A percentile compares a stretch with the other conserved stretches of the same genome.
phyloP scores from a whole-genome alignment of 169 alveolate genomes.

The Plasmodium blacklocki region DNA sequence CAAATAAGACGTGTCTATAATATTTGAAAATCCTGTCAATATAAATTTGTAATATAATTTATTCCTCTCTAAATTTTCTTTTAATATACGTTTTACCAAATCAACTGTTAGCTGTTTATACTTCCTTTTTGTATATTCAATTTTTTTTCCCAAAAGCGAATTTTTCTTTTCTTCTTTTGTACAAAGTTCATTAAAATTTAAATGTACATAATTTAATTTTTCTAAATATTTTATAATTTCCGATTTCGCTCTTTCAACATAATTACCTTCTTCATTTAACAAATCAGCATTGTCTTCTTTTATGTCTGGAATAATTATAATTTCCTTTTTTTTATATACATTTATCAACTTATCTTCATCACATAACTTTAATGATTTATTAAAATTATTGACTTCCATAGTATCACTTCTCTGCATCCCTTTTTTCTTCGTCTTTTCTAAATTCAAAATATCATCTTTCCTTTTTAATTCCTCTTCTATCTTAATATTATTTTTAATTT shows the following conservation, averaged over 20 bases:
- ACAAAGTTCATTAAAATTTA: slow-evolving; percentile 56
- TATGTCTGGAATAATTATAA: slow-evolving; percentile 43
- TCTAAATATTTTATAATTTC: slow-evolving; percentile 58
- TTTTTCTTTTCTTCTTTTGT: slow-evolving; percentile 67
- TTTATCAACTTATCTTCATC: not conserved
- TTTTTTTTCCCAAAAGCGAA: slow-evolving; percentile 72
- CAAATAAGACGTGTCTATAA: slow-evolving; percentile 21
- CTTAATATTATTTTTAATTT: not conserved
- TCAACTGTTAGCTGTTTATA: slow-evolving; percentile 58
- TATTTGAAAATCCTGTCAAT: slow-evolving; percentile 39
- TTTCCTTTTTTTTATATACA: slow-evolving; percentile 4
- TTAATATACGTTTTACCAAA: slow-evolving; percentile 55
- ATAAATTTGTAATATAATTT: slow-evolving; percentile 20
- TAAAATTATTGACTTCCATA: not conserved
- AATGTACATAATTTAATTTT: slow-evolving; percentile 35
- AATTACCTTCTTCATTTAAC: not conserved
- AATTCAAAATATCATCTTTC: slow-evolving; percentile 7
- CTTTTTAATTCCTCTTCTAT: slow-evolving; percentile 13
- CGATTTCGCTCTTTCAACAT: slow-evolving; percentile 1
- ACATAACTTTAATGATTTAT: not conserved
- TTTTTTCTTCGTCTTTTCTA: not conserved
- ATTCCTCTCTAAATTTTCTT: slow-evolving; percentile 65
- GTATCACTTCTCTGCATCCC: slow-evolving; percentile 3
- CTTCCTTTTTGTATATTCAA: slow-evolving; percentile 62
- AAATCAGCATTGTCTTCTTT: not conserved